Percentiles rank a stretch among this genome's conserved stretches.
phyloP scores from a whole-genome alignment of 306 rosid genomes.

The Fragaria iinumae region DNA sequence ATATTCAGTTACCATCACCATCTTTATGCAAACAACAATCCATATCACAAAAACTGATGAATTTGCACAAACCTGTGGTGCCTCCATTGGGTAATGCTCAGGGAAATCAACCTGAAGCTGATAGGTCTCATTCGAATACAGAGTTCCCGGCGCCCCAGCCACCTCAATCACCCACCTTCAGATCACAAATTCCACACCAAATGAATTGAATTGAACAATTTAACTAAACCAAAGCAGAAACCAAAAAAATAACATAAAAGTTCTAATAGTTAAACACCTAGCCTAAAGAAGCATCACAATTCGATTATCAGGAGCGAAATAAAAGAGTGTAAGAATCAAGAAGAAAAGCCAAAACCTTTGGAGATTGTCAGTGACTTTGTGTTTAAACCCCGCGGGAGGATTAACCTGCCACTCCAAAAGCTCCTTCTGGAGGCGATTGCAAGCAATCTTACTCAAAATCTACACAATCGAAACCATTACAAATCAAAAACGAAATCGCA shows the following conservation, averaged over 20 bases:
- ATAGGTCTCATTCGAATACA: slow-evolving; percentile 79
- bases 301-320: not conserved
- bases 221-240: not conserved
- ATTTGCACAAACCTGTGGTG: slow-evolving; percentile 73
- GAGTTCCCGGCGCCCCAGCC: slow-evolving; percentile 95
- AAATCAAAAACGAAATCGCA: not conserved
- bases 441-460: slow-evolving; percentile 96
- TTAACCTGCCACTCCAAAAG: slow-evolving; percentile 98
- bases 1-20: not conserved
- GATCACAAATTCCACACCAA: slow-evolving; percentile 15
- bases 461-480: slow-evolving; percentile 22
- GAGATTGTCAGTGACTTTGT: slow-evolving; percentile 94
- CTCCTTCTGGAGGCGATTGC: slow-evolving; percentile 99
- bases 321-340: too few species aligned
- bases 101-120: slow-evolving; percentile 99
- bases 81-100: slow-evolving; percentile 99
- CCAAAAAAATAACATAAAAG: not conserved
- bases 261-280: not conserved
- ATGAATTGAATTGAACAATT: not conserved
- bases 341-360: slow-evolving; percentile 55
- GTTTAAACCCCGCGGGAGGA: slow-evolving; percentile 92
- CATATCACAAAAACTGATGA: not conserved
- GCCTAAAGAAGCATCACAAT: not conserved
- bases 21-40: too few species aligned
- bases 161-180: slow-evolving; percentile 99